Percentiles rank a stretch among this genome's conserved stretches.
These are phyloP conservation scores for Plasmopara viticola DNA, from an alignment of 352 stramenopile species.

Conservation along the genomic window DNA sequence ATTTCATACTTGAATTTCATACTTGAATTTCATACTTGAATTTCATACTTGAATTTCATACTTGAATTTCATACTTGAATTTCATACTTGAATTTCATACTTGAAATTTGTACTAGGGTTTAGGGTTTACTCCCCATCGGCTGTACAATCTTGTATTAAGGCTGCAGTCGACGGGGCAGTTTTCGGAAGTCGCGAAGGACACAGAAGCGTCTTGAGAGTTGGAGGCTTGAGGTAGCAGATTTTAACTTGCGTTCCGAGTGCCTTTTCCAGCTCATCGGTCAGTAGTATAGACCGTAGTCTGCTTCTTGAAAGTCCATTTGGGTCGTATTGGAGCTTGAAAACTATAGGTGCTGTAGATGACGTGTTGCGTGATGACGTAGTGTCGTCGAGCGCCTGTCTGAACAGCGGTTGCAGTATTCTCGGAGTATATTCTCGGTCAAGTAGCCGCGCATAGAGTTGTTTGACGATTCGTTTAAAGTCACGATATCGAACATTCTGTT, in stretches of 20 bases:
- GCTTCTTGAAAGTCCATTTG: background rate
- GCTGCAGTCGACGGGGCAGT: background rate
- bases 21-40: too few species aligned
- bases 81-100: too few species aligned
- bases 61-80: too few species aligned
- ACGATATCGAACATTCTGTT: too few species aligned
- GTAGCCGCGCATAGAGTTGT: too few species aligned
- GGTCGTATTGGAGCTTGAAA: background rate
- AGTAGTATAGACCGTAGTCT: background rate
- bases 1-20: too few species aligned
- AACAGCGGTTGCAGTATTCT: background rate
- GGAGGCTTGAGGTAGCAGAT: background rate
- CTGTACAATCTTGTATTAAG: background rate
- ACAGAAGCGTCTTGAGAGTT: background rate
- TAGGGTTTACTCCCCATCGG: background rate
- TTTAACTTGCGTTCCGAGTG: background rate
- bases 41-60: too few species aligned
- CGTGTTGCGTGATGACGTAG: too few species aligned
- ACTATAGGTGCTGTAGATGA: background rate
- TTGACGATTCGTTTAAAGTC: too few species aligned
- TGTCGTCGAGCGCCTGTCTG: background rate
- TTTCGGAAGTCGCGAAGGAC: background rate
- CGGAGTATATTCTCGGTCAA: background rate
- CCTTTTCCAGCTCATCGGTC: background rate
- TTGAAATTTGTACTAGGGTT: background rate